Base-by-base conservation (phyloP, 331 rosid species). In the Erythrophleum ivorense region DNA sequence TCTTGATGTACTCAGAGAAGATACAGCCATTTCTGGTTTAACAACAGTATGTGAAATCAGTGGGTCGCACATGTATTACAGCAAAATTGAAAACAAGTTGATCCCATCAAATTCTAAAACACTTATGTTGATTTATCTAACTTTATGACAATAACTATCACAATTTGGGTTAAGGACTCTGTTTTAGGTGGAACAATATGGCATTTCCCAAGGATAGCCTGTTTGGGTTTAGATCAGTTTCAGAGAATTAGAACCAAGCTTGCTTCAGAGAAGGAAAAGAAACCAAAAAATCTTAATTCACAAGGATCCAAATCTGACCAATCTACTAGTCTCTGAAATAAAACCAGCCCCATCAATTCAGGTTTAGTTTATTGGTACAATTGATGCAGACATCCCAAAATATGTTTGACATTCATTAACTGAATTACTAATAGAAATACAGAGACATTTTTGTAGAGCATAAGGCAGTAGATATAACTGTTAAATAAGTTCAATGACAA, bases 201-300 rank as follows among this genome's bases (percentile, higher is more conserved):
- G 50, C 50, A 46, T 46, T 46, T 36, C 50, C 12, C 50, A 7
- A 1, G 50, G 11, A 13, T 70, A 31, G 58, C 76, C 67, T 53
- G 34, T 67, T 50, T 49, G 68, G 67, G 55, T 13, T 54, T 36
- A 21, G 75, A 53, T 53, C 9, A 68, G 76, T 48, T 69, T 68
- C 59, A 14, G 9, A 66, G 31, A 52, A 78, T 52, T 41, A 41
- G 50, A 73, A 72, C 48, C 6, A 38, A 80, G 33, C 29, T 73
- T 80, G 34, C 55, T 72, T 12, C 41, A 36, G 24, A 71, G 73
- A 62, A 48, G 40, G 49, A 24, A 29, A 38, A 58, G 16, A 38
- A 59, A 57, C 48, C 33, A 34, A 48, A 71, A 15, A 80, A 10
- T 46, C 50, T 49, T 49, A 13, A 49, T 49, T 13, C 54, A 12